Evolutionary conservation across 257 asterid species (phyloP).

Genomic region (Echites panduratus): DNA sequence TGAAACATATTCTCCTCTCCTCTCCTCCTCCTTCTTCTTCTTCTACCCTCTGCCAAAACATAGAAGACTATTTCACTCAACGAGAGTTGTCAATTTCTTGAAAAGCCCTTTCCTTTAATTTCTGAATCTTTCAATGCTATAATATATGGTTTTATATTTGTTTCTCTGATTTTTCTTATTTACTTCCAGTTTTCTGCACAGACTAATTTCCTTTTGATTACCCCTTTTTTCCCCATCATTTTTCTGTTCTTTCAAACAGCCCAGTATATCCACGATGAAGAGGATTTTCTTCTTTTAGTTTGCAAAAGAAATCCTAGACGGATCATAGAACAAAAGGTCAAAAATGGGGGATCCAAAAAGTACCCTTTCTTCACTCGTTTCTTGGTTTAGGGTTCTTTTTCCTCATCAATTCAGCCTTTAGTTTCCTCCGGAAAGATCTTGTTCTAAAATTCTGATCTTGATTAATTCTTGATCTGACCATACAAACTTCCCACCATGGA

Average conservation of each 20-base stretch:
- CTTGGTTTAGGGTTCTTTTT: constrained; percentile 9
- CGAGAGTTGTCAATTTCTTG: not conserved
- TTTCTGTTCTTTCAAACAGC: too few species aligned
- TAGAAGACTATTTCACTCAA: not conserved
- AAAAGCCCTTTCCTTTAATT: not conserved
- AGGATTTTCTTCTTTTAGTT: too few species aligned
- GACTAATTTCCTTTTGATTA: too few species aligned
- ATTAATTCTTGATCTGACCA: not conserved
- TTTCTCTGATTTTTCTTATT: not conserved
- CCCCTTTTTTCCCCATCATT: too few species aligned
- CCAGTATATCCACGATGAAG: too few species aligned
- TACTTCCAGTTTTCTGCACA: too few species aligned
- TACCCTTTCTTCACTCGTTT: too few species aligned
- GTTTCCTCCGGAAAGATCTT: not conserved
- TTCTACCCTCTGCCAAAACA: not conserved
- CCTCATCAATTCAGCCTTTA: not conserved
- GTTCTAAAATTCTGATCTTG: not conserved
- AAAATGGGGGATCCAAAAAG: too few species aligned
- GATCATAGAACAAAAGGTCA: not conserved
- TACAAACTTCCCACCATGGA: too few species aligned
- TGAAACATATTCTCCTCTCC: not conserved
- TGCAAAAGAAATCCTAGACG: not conserved
- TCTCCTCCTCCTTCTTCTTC: too few species aligned
- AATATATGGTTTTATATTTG: too few species aligned
- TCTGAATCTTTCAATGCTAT: not conserved